Evolutionary conservation across 2,329 filamentous ascomycete genomes (phyloP).

Genomic region (Raffaelea albimanens): DNA sequence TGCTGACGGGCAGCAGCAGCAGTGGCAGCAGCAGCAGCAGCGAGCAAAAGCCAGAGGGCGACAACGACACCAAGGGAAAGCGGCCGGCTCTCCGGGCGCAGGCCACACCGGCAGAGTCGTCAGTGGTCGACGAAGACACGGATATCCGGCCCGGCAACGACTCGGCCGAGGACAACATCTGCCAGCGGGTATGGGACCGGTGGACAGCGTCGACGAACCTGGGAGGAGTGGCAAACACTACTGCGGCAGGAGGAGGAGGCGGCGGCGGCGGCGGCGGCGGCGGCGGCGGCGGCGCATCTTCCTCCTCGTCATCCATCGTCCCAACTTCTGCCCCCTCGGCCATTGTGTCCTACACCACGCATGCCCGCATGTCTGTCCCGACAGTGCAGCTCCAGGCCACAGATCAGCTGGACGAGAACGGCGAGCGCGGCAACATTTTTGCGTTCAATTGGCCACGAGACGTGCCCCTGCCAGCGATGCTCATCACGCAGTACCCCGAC

Average conservation of each 20-base stretch:
- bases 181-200: slow-evolving; percentile 6
- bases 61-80: not conserved
- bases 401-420: too few species aligned
- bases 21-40: too few species aligned
- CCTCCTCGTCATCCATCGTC: too few species aligned
- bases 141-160: slow-evolving; percentile 5
- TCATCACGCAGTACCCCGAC: not conserved
- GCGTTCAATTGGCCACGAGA: not conserved
- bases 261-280: too few species aligned
- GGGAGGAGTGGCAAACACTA: not conserved
- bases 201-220: slow-evolving; percentile 3
- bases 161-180: slow-evolving; percentile 5
- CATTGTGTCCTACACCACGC: too few species aligned
- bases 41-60: too few species aligned
- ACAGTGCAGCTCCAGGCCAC: too few species aligned
- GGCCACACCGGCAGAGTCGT: slow-evolving; percentile 15
- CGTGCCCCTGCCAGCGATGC: not conserved
- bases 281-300: too few species aligned
- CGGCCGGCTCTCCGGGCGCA: not conserved
- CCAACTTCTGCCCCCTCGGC: too few species aligned
- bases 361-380: too few species aligned
- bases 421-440: too few species aligned
- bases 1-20: too few species aligned
- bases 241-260: not conserved
- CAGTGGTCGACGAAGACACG: slow-evolving; percentile 13